These are phyloP conservation scores for Penicillium flavigenum DNA, from an alignment of 495 filamentous ascomycete genomes.

Conservation along the genomic window DNA sequence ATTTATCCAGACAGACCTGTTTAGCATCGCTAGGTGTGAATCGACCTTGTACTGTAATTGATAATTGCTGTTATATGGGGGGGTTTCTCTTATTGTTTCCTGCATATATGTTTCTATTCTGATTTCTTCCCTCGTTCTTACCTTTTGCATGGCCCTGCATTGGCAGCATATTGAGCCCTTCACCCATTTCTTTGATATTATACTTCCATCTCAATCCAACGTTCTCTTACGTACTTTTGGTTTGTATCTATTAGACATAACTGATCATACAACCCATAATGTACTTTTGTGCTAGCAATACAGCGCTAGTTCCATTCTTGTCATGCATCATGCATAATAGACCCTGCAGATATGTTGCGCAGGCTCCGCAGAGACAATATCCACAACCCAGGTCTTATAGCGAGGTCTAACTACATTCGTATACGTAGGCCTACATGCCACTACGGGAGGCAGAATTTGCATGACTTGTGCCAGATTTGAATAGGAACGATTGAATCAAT, in stretches of 20 bases:
- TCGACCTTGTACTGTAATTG: slow-evolving; percentile 12
- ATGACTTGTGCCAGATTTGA: neutral
- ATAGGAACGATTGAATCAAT: slow-evolving; percentile 16
- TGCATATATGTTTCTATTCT: slow-evolving; percentile 18
- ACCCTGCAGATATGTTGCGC: slow-evolving; percentile 12
- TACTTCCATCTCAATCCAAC: neutral
- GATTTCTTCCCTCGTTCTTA: slow-evolving; percentile 8
- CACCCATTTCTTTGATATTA: neutral
- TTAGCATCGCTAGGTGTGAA: slow-evolving; percentile 2
- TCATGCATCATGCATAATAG: slow-evolving; percentile 9
- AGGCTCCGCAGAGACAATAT: slow-evolving; percentile 4
- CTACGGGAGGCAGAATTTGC: neutral
- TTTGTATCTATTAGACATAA: slow-evolving; percentile 8
- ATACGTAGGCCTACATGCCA: neutral
- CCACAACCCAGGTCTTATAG: neutral
- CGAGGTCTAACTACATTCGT: neutral
- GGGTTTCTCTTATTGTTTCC: slow-evolving; percentile 5
- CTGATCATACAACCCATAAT: neutral
- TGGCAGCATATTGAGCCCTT: slow-evolving; percentile 16
- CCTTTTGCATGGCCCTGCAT: slow-evolving; percentile 16
- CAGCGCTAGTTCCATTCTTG: neutral
- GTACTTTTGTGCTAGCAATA: neutral
- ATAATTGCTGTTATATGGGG: slow-evolving; percentile 14
- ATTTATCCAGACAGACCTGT: slow-evolving; percentile 5
- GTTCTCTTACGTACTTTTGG: slow-evolving; percentile 7